phyloP scores from a whole-genome alignment of 805 yeast species.

The Lipomyces mesembrius region DNA sequence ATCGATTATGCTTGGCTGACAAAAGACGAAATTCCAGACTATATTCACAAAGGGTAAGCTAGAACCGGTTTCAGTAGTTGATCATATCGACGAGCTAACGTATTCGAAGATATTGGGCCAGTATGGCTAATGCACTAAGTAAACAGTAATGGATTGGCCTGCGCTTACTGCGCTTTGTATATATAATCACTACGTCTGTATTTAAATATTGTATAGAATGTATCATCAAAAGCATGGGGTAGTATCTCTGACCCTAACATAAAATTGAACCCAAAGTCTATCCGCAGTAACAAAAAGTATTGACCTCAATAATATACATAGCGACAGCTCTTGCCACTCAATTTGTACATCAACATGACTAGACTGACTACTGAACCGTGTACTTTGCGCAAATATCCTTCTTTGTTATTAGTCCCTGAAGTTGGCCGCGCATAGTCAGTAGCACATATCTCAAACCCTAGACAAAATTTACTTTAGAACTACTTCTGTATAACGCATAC shows the following conservation, averaged over 20 bases:
- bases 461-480: not conserved
- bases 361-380: not conserved
- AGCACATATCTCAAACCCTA: slow-evolving; percentile 47
- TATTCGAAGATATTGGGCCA: not conserved
- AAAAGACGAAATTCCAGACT: slow-evolving; percentile 69
- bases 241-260: not conserved
- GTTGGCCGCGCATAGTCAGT: slow-evolving; percentile 41
- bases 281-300: not conserved
- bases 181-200: not conserved
- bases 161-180: not conserved
- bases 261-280: not conserved
- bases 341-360: not conserved
- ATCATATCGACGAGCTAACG: not conserved
- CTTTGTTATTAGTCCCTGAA: slow-evolving; percentile 49
- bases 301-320: not conserved
- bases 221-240: not conserved
- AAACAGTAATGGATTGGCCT: not conserved
- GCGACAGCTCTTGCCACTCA: not conserved
- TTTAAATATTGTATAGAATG: not conserved
- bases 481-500: not conserved
- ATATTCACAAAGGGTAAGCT: slow-evolving; percentile 56
- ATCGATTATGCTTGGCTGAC: slow-evolving; percentile 80
- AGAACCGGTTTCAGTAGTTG: not conserved
- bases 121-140: not conserved
- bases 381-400: slow-evolving; percentile 43